Percentiles rank a stretch among this genome's conserved stretches.
phyloP scores from a whole-genome alignment of 2,329 filamentous ascomycete species.

The Aureobasidium leucospermi region DNA sequence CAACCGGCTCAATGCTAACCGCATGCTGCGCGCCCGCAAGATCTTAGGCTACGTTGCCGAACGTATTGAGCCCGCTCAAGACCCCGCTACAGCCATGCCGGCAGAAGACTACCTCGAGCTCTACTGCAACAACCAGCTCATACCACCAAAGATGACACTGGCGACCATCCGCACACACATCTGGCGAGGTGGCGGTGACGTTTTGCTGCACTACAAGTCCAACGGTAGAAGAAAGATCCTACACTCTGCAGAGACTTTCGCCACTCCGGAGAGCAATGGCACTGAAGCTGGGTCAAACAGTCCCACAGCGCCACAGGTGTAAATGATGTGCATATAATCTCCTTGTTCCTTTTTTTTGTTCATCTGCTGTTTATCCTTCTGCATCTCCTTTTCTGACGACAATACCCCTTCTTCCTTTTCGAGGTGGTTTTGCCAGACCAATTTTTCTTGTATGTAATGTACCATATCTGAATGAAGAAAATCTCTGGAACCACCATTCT shows the following conservation, averaged over 20 bases:
- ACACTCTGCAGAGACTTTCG: slow-evolving; percentile 15
- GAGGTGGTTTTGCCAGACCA: neutral
- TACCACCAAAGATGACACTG: slow-evolving; percentile 82
- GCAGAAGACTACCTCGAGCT: slow-evolving; percentile 93
- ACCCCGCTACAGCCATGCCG: slow-evolving; percentile 43
- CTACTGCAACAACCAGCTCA: slow-evolving; percentile 60
- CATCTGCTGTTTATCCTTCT: neutral
- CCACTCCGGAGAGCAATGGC: neutral
- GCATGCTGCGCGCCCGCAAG: slow-evolving; percentile 93
- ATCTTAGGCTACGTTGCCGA: slow-evolving; percentile 89
- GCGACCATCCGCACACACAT: slow-evolving; percentile 85
- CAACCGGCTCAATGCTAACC: slow-evolving; percentile 88
- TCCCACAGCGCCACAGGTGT: neutral
- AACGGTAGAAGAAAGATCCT: slow-evolving; percentile 69
- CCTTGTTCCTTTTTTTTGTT: neutral
- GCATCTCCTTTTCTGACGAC: neutral
- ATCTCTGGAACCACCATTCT: neutral
- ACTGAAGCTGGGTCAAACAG: neutral
- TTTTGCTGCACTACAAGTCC: slow-evolving; percentile 81
- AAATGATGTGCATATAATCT: neutral
- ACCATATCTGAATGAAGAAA: neutral
- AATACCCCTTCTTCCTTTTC: slow-evolving; percentile 7
- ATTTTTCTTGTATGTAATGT: slow-evolving; percentile 6
- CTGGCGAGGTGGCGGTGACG: slow-evolving; percentile 92
- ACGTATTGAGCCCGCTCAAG: slow-evolving; percentile 66